These are phyloP conservation scores for Capsicum chinense DNA, from an alignment of 257 asterid species.

Conservation along the genomic window DNA sequence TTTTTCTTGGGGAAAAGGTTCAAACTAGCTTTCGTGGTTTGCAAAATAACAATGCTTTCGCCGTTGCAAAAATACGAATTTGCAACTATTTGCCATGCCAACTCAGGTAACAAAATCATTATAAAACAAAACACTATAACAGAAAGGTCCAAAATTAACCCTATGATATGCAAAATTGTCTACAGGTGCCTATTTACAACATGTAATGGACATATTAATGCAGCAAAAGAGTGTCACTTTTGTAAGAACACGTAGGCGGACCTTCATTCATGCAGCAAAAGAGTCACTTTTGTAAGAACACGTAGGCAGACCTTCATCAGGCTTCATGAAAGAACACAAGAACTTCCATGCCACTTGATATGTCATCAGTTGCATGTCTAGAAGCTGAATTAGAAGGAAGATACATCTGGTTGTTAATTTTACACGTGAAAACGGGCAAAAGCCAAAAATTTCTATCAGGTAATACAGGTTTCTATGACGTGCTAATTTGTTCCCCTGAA, in stretches of 20 bases:
- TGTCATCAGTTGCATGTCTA: not conserved
- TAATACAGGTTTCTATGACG: not conserved
- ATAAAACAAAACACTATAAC: not conserved
- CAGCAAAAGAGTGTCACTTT: not conserved
- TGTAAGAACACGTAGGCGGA: no score
- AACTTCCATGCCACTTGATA: not conserved
- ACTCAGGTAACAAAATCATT: not conserved
- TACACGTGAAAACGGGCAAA: not conserved
- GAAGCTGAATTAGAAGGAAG: not conserved
- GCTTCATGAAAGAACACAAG: not conserved
- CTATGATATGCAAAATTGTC: not conserved
- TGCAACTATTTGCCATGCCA: not conserved
- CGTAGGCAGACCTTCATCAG: not conserved
- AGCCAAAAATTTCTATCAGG: not conserved
- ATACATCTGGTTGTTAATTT: not conserved
- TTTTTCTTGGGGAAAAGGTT: not conserved
- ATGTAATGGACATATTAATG: not conserved
- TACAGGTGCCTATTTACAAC: not conserved
- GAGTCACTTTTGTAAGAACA: no score
- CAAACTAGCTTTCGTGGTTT: not conserved
- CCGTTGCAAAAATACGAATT: no score
- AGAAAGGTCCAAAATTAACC: not conserved
- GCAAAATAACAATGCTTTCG: no score
- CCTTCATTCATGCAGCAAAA: no score
- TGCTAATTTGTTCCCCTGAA: conserved; percentile 13